A percentile compares a stretch with the other conserved stretches of the same genome.
These are phyloP conservation scores for Solanum chiquidenum DNA, from an alignment of 257 asterid species.

Conservation along the genomic window DNA sequence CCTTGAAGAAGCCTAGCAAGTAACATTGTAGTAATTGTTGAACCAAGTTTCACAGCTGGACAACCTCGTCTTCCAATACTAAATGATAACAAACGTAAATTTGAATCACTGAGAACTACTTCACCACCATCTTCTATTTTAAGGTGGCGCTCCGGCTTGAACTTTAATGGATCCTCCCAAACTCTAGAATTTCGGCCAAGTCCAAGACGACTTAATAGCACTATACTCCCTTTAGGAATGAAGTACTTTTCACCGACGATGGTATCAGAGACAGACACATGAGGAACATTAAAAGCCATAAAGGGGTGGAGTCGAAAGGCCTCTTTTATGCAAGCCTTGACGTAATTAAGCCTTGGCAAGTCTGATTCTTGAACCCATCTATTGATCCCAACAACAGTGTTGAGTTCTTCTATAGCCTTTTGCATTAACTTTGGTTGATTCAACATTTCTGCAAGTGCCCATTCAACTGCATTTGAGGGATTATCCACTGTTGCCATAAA, in stretches of 20 bases:
- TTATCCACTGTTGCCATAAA: constrained; percentile 3
- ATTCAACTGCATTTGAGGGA: constrained; percentile 18
- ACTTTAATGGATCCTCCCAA: neutral
- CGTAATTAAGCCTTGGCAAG: constrained; percentile 10
- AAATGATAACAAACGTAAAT: neutral
- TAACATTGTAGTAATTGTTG: neutral
- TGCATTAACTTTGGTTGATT: constrained; percentile 10
- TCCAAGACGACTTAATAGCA: constrained; percentile 2
- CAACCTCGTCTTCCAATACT: neutral
- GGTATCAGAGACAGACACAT: constrained; percentile 3
- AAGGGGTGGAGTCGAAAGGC: constrained; percentile 19
- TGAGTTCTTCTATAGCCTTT: constrained; percentile 6
- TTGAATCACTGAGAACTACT: neutral
- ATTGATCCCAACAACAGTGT: constrained; percentile 4
- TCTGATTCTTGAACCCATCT: constrained; percentile 25
- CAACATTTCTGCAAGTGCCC: constrained; percentile 21
- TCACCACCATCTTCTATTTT: neutral
- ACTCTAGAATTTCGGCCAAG: neutral
- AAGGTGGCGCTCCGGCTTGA: neutral
- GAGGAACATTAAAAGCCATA: constrained; percentile 14
- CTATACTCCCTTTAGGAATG: constrained; percentile 23
- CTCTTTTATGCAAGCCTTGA: constrained; percentile 21
- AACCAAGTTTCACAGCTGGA: neutral
- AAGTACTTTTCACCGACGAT: constrained; percentile 14
- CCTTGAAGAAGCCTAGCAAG: neutral